These are phyloP conservation scores for Crotalaria pallida DNA, from an alignment of 306 rosid species.

Conservation along the genomic window DNA sequence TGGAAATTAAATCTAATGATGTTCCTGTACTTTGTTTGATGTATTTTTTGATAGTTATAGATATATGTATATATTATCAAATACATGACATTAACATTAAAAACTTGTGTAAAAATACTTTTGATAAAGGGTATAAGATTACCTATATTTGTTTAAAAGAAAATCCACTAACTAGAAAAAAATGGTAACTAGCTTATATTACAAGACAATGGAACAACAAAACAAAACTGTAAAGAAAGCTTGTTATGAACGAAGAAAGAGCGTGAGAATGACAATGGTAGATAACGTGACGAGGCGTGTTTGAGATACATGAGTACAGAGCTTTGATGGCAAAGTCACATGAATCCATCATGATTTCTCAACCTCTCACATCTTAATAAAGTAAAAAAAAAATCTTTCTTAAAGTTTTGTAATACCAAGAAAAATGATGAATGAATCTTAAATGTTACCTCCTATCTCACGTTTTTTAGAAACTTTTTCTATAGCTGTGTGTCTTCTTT, in stretches of 20 bases:
- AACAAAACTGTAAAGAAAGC: neutral
- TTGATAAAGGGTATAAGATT: no score
- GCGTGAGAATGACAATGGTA: neutral
- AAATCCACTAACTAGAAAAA: neutral
- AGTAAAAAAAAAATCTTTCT: neutral
- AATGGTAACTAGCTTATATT: neutral
- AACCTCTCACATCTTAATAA: neutral
- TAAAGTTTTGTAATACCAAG: neutral
- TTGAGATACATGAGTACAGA: neutral
- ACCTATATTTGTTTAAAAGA: neutral
- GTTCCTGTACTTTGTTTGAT: no score
- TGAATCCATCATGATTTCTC: neutral
- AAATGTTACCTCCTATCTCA: neutral
- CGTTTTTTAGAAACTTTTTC: neutral
- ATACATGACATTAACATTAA: no score
- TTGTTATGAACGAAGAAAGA: neutral
- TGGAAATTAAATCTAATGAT: no score
- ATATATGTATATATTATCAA: no score
- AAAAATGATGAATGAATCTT: neutral
- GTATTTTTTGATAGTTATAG: no score
- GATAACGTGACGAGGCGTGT: neutral
- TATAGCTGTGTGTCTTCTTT: neutral
- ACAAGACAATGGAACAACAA: neutral
- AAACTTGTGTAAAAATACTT: no score
- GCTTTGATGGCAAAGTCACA: neutral